Percentiles rank a stretch among this genome's conserved stretches.
These are phyloP conservation scores for Fusarium nelsonii DNA, from an alignment of 2,329 filamentous ascomycete genomes.

Conservation along the genomic window DNA sequence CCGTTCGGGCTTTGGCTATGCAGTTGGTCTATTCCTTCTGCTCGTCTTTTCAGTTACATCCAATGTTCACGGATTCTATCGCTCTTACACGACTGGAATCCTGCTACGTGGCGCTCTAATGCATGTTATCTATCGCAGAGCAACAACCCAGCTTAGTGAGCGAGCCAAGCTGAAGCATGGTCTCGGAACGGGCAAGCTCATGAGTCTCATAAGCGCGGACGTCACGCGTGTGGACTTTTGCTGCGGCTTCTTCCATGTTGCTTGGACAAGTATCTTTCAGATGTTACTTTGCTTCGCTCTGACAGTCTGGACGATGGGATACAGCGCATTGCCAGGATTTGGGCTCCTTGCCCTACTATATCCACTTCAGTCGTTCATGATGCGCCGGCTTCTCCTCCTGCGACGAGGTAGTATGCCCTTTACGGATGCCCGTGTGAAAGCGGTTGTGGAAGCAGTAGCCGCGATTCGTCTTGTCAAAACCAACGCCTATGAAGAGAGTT, in stretches of 20 bases:
- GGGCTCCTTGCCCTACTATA: constrained; percentile 21
- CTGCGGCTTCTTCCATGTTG: constrained; percentile 50
- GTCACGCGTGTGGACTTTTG: constrained; percentile 51
- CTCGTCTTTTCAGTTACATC: constrained; percentile 31
- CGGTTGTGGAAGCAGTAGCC: constrained; percentile 24
- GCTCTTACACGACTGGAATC: constrained; percentile 19
- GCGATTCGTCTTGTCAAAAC: constrained; percentile 27
- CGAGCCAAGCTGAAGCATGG: constrained; percentile 36
- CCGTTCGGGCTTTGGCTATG: constrained; percentile 30
- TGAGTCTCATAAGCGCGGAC: constrained; percentile 51
- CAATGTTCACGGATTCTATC: constrained; percentile 32
- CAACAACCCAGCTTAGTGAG: constrained; percentile 27
- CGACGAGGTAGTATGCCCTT: constrained; percentile 28
- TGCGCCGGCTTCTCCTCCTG: constrained; percentile 17
- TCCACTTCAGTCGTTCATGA: constrained; percentile 33
- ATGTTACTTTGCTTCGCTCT: constrained; percentile 49
- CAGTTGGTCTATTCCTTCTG: constrained; percentile 10
- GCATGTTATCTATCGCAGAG: constrained; percentile 31
- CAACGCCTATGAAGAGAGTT: constrained; percentile 28
- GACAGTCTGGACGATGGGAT: constrained; percentile 21
- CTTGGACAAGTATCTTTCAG: constrained; percentile 51
- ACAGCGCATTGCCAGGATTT: constrained; percentile 25
- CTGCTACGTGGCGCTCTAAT: constrained; percentile 25
- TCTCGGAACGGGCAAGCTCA: constrained; percentile 47
- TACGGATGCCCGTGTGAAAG: constrained; percentile 24